phyloP scores from a whole-genome alignment of 805 yeast genomes.

The Debaryomyces castellii region DNA sequence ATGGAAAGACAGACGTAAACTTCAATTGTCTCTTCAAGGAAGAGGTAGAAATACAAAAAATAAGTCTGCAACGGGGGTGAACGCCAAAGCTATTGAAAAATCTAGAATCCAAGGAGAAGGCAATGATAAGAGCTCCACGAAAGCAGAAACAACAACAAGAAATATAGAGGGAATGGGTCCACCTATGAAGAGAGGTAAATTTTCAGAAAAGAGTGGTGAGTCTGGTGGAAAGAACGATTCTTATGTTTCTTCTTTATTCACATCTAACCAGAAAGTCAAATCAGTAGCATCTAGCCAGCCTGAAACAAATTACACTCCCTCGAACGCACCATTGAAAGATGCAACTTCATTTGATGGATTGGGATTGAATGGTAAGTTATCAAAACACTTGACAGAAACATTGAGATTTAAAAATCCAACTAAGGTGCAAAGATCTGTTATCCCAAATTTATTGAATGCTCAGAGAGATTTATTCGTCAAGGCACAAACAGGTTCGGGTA shows the following conservation, averaged over 20 bases:
- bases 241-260: slow-evolving; percentile 82
- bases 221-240: slow-evolving; percentile 58
- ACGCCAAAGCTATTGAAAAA: slow-evolving; percentile 20
- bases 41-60: slow-evolving; percentile 28
- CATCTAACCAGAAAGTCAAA: slow-evolving; percentile 40
- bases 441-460: slow-evolving; percentile 50
- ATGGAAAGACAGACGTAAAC: slow-evolving; percentile 78
- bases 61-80: slow-evolving; percentile 30
- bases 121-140: neutral
- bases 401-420: slow-evolving; percentile 72
- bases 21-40: slow-evolving; percentile 51
- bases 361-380: slow-evolving; percentile 58
- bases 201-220: slow-evolving; percentile 50
- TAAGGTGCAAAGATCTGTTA: slow-evolving; percentile 76
- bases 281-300: slow-evolving; percentile 56
- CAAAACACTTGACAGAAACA: slow-evolving; percentile 53
- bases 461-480: slow-evolving; percentile 76
- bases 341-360: slow-evolving; percentile 68
- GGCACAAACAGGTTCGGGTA: slow-evolving; percentile 99
- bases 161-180: slow-evolving; percentile 12
- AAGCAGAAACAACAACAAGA: neutral
- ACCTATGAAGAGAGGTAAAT: slow-evolving; percentile 35
- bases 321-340: slow-evolving; percentile 84
- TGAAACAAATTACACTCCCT: slow-evolving; percentile 46
- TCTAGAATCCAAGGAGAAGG: neutral